phyloP scores from a whole-genome alignment of 2,329 filamentous ascomycete genomes.

The Ophiostoma himal-ulmi region DNA sequence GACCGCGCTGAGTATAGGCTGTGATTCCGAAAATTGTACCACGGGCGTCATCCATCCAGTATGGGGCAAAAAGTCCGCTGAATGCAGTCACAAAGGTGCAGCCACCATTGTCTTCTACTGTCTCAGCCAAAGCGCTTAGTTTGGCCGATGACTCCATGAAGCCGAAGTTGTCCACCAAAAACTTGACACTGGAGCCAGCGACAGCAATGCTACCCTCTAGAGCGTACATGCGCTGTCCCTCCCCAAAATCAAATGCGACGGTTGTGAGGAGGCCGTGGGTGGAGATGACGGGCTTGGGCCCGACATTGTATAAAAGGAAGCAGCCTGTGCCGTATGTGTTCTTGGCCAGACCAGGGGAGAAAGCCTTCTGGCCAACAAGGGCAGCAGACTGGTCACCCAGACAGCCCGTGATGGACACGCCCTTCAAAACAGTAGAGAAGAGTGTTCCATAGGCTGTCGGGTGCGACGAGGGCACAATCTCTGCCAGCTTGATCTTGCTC shows the following conservation, averaged over 20 bases:
- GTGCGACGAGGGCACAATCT: slow-evolving; percentile 76
- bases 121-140: slow-evolving; percentile 47
- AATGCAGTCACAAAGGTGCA: slow-evolving; percentile 87
- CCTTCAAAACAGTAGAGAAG: slow-evolving; percentile 58
- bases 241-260: slow-evolving; percentile 73
- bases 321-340: slow-evolving; percentile 89
- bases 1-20: slow-evolving; percentile 75
- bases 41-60: slow-evolving; percentile 91
- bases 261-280: slow-evolving; percentile 76
- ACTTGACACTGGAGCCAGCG: slow-evolving; percentile 76
- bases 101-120: slow-evolving; percentile 68
- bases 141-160: slow-evolving; percentile 49
- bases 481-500: slow-evolving; percentile 66
- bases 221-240: slow-evolving; percentile 61
- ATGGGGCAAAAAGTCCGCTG: slow-evolving; percentile 83
- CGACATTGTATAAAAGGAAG: slow-evolving; percentile 84
- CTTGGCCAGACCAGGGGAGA: slow-evolving; percentile 75
- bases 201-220: slow-evolving; percentile 81
- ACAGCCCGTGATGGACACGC: slow-evolving; percentile 70
- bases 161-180: slow-evolving; percentile 59
- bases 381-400: slow-evolving; percentile 86
- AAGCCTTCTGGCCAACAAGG: slow-evolving; percentile 78
- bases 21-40: slow-evolving; percentile 85
- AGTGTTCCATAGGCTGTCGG: slow-evolving; percentile 65
- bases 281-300: slow-evolving; percentile 76